Base-by-base conservation (phyloP, 129 eudicot genomes). In the Helianthus annuus region DNA sequence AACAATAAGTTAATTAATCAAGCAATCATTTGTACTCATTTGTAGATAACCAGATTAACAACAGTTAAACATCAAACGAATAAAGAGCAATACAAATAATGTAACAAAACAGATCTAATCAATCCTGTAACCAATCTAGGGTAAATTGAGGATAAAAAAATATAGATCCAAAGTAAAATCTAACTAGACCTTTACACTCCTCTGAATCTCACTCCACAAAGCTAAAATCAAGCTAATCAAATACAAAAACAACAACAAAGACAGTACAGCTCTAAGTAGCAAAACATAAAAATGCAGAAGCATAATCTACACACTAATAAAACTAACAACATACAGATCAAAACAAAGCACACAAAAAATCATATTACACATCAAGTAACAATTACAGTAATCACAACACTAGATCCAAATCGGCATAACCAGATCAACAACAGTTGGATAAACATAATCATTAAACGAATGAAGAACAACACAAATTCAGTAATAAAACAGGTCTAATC, bases 81-180 rank as follows among this genome's bases (percentile, higher is more conserved):
- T n/a, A n/a, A n/a, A n/a, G n/a, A n/a, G n/a, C n/a, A n/a, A n/a
- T n/a, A n/a, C n/a, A n/a, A n/a, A n/a, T n/a, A n/a, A n/a, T n/a
- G 16, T 24, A 67, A 45, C 68, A 38, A 34, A 48, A 53, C 14
- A 70, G 77, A 71, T 71, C 82, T 64, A 64, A 78, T 65, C 24
- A 44, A 70, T 29, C 36, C 1, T 42, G 15, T 39, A 60, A 10
- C 64, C 4, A 69, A 77, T 69, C 70, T 77, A 71, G 77, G 77
- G 66, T 67, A 78, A 15, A 71, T 40, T 3, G 12, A 48, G 44
- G 69, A 48, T 19, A n/a, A 45, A 48, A 70, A 19, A 22, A 39
- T 1, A 48, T 9, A 59, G 70, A 76, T 44, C 36, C 4, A 3
- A 32, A 32, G 36, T 32, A 7, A 59, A 59, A 76, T 38, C 32